Conservation (phyloP, 345 rosid species). For the Citrus australasica region DNA sequence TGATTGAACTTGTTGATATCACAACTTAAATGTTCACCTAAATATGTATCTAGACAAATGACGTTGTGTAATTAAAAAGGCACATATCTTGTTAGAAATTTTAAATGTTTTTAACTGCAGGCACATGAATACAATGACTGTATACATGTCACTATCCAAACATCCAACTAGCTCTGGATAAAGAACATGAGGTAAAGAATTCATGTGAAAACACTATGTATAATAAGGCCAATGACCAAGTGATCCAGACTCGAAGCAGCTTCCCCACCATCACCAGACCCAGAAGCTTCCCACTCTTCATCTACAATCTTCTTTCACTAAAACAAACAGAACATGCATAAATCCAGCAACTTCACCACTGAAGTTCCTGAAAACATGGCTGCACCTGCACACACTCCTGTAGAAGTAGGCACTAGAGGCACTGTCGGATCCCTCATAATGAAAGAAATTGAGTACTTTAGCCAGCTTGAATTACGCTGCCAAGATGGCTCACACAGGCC, state of each 20-base stretch:
- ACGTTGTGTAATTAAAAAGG: not conserved
- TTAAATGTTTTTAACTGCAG: constrained; percentile 35
- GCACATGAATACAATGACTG: constrained; percentile 44
- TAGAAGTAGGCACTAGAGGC: constrained; percentile 57
- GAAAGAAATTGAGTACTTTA: constrained; percentile 57
- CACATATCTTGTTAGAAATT: constrained; percentile 24
- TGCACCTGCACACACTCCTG: constrained; percentile 32
- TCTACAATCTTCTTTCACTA: constrained; percentile 25
- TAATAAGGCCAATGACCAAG: constrained; percentile 20
- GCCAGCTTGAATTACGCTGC: constrained; percentile 33
- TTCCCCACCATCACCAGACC: constrained; percentile 26
- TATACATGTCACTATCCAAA: constrained; percentile 16
- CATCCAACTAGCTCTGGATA: constrained; percentile 25
- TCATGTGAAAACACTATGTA: constrained; percentile 27
- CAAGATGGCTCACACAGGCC: constrained; percentile 32
- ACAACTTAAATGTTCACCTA: constrained; percentile 13
- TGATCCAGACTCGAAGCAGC: constrained; percentile 17
- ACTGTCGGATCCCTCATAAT: constrained; percentile 49
- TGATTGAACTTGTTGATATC: not conserved
- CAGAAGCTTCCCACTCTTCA: constrained; percentile 21
- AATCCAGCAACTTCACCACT: constrained; percentile 19
- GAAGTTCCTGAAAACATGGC: constrained; percentile 24
- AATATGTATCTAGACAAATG: constrained; percentile 11
- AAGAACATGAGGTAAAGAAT: constrained; percentile 39
- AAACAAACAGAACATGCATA: constrained; percentile 23